Conservation (phyloP, 2,329 filamentous ascomycete genomes). For the Aspergillus eucalypticola region DNA sequence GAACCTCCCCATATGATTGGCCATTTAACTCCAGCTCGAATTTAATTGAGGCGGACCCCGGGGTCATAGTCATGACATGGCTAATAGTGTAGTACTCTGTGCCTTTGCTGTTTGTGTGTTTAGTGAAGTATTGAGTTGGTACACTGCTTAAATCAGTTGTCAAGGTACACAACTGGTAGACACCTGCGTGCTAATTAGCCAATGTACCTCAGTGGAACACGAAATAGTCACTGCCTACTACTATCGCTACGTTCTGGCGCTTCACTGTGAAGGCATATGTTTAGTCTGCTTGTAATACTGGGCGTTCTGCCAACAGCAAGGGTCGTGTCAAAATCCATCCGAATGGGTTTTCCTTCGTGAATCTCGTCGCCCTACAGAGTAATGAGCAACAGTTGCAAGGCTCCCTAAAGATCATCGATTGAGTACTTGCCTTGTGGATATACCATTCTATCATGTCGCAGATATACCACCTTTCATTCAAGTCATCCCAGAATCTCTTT, state of each 20-base stretch:
- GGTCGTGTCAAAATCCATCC: background rate
- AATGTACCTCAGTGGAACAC: background rate
- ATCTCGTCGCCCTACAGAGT: slow-evolving; percentile 6
- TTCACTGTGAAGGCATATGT: slow-evolving; percentile 3
- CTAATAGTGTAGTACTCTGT: slow-evolving; percentile 11
- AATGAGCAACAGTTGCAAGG: background rate
- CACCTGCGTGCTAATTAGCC: slow-evolving; percentile 6
- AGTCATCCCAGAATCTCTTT: slow-evolving; percentile 2
- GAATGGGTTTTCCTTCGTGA: slow-evolving; percentile 15
- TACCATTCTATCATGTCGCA: slow-evolving; percentile 19
- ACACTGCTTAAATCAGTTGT: slow-evolving; percentile 19
- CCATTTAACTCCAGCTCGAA: slow-evolving; percentile 28
- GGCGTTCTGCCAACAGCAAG: fast-evolving
- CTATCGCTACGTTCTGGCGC: background rate
- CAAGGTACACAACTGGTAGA: slow-evolving; percentile 16
- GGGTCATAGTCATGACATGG: slow-evolving; percentile 17
- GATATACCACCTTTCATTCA: slow-evolving; percentile 13
- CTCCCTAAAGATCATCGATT: background rate
- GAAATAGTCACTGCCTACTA: background rate
- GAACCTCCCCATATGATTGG: slow-evolving; percentile 21
- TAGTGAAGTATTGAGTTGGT: slow-evolving; percentile 17
- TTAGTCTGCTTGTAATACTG: background rate
- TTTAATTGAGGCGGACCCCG: slow-evolving; percentile 20
- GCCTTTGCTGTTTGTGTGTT: slow-evolving; percentile 14
- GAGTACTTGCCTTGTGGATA: slow-evolving; percentile 21